A percentile compares a stretch with the other conserved stretches of the same genome.
These are phyloP conservation scores for Celoporthe dispersa DNA, from an alignment of 2,329 filamentous ascomycete species.

Conservation along the genomic window DNA sequence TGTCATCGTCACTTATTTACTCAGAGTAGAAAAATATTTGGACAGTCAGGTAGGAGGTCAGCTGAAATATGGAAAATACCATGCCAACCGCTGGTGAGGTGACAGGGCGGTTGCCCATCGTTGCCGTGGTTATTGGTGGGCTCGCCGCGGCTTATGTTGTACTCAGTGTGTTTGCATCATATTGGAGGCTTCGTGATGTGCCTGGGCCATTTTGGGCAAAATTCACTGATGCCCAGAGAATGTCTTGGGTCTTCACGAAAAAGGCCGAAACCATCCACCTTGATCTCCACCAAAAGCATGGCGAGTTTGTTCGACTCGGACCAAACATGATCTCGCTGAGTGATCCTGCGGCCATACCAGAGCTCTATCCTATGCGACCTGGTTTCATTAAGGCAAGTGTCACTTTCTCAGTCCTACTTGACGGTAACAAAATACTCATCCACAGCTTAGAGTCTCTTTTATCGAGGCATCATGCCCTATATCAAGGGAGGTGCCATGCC, in stretches of 20 bases:
- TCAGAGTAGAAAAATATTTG: neutral
- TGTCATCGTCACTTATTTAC: neutral
- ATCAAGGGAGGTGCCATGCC: conserved; percentile 31
- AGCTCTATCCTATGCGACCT: conserved; percentile 32
- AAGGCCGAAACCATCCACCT: conserved; percentile 29
- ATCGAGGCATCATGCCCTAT: conserved; percentile 35
- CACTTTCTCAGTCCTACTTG: accelerated
- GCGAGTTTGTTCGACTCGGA: conserved; percentile 52
- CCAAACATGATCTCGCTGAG: conserved; percentile 53
- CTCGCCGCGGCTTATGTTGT: neutral
- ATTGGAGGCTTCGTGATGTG: conserved; percentile 31
- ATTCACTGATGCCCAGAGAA: conserved; percentile 31
- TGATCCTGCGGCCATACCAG: conserved; percentile 40
- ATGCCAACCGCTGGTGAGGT: neutral
- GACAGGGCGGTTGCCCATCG: neutral
- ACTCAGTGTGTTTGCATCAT: conserved; percentile 10
- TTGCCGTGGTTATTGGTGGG: neutral
- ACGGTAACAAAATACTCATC: neutral
- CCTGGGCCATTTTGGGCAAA: conserved; percentile 33
- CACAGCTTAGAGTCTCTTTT: conserved; percentile 34
- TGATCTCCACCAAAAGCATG: conserved; percentile 47
- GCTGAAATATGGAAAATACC: neutral
- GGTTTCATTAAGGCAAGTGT: conserved; percentile 33
- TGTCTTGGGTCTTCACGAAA: conserved; percentile 33
- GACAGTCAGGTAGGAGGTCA: neutral